A percentile compares a stretch with the other conserved stretches of the same genome.
Conservation (phyloP, 345 rosid genomes). For the Eucalyptus globulus region DNA sequence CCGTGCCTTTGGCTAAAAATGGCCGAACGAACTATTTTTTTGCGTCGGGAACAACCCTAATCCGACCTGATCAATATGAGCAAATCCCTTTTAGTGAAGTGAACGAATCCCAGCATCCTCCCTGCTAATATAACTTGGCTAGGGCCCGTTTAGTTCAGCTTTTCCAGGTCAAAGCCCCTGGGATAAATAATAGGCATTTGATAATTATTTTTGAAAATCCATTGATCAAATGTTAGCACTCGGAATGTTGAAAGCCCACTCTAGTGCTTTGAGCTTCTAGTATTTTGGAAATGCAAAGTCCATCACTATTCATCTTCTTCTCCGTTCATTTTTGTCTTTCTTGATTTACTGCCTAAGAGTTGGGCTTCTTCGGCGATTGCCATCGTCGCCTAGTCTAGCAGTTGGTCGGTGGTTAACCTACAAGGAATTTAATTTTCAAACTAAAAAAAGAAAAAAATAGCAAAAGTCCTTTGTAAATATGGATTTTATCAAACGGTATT, state of each 20-base stretch:
- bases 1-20: background rate
- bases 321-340: too few relatives aligned
- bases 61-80: background rate
- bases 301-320: too few relatives aligned
- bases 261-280: too few relatives aligned
- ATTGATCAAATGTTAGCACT: too few relatives aligned
- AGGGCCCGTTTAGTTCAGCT: too few relatives aligned
- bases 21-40: background rate
- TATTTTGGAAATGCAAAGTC: too few relatives aligned
- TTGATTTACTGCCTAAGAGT: too few relatives aligned
- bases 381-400: rapidly evolving
- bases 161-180: rapidly evolving
- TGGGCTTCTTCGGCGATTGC: too few relatives aligned
- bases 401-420: rapidly evolving
- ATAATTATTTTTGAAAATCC: too few relatives aligned
- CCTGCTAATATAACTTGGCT: background rate
- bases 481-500: rapidly evolving
- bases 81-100: background rate
- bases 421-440: rapidly evolving
- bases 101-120: background rate
- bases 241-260: too few relatives aligned
- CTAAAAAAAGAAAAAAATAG: rapidly evolving
- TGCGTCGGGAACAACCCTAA: background rate
- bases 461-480: rapidly evolving
- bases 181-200: too few relatives aligned